Evolutionary conservation across 768 basidiomycete species (phyloP).

Genomic region (Albatrellus ellisii): DNA sequence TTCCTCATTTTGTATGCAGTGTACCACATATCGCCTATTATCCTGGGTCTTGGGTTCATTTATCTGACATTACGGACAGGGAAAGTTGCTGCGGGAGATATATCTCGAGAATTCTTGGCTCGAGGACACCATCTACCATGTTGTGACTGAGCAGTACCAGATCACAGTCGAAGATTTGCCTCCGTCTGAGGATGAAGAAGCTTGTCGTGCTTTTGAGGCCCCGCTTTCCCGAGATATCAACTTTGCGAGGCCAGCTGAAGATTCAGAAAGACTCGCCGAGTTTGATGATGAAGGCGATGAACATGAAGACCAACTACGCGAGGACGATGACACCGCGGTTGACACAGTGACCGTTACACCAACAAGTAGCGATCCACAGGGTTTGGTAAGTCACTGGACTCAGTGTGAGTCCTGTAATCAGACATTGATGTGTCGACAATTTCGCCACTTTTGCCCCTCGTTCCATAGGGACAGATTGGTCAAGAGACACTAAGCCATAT

Average conservation of each 20-base stretch:
- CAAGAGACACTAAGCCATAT: slow-evolving; percentile 62
- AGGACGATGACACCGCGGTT: not conserved
- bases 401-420: not conserved
- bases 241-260: not conserved
- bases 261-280: not conserved
- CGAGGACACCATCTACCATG: slow-evolving; percentile 26
- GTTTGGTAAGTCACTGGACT: not conserved
- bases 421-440: too few relatives aligned
- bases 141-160: slow-evolving; percentile 37
- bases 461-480: slow-evolving; percentile 46
- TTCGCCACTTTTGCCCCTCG: slow-evolving; percentile 3
- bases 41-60: not conserved
- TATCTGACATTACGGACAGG: slow-evolving; percentile 26
- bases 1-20: too few relatives aligned
- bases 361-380: not conserved
- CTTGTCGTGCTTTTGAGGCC: slow-evolving; percentile 31
- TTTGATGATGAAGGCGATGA: not conserved
- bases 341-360: not conserved
- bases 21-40: too few relatives aligned
- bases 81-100: slow-evolving; percentile 51
- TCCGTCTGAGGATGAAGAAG: slow-evolving; percentile 33
- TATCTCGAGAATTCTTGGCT: slow-evolving; percentile 34
- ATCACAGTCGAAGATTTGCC: slow-evolving; percentile 45
- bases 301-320: not conserved
- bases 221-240: slow-evolving; percentile 36